Conservation (phyloP, 2,329 filamentous ascomycete species). For the Epichloe elymi region DNA sequence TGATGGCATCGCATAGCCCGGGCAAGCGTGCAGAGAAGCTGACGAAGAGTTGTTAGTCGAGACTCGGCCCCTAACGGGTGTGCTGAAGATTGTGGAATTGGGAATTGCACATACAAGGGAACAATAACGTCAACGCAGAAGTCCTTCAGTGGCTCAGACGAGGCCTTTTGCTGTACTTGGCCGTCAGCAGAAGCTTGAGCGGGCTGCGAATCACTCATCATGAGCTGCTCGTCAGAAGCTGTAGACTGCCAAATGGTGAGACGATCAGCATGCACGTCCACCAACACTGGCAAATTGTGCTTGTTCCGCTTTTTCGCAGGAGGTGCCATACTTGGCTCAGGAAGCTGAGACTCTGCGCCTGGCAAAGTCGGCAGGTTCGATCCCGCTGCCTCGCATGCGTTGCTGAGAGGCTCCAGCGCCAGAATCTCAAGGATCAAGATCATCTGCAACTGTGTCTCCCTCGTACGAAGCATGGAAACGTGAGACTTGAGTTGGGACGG, state of each 20-base stretch:
- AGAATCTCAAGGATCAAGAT: constrained; percentile 68
- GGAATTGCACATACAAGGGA: constrained; percentile 48
- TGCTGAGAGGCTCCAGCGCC: constrained; percentile 47
- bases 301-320: constrained; percentile 42
- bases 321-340: constrained; percentile 17
- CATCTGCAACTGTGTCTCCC: constrained; percentile 71
- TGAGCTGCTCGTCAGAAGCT: constrained; percentile 42
- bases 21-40: constrained; percentile 68
- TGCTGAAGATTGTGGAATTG: not conserved
- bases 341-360: constrained; percentile 16
- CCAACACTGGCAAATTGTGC: constrained; percentile 49
- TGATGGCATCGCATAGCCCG: constrained; percentile 55
- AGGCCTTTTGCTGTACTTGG: constrained; percentile 25
- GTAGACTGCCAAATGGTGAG: constrained; percentile 78
- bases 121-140: constrained; percentile 73
- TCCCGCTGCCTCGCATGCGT: constrained; percentile 27
- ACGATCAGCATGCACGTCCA: constrained; percentile 65
- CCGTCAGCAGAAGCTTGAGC: constrained; percentile 18
- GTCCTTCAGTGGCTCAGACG: constrained; percentile 53
- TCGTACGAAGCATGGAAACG: constrained; percentile 51
- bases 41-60: constrained; percentile 23
- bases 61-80: not conserved
- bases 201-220: constrained; percentile 35
- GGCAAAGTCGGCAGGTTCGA: constrained; percentile 33
- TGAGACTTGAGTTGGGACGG: constrained; percentile 46